Evolutionary conservation across 1,284 basidiomycete genomes (phyloP).

Genomic region (Fomitopsis schrenkii): DNA sequence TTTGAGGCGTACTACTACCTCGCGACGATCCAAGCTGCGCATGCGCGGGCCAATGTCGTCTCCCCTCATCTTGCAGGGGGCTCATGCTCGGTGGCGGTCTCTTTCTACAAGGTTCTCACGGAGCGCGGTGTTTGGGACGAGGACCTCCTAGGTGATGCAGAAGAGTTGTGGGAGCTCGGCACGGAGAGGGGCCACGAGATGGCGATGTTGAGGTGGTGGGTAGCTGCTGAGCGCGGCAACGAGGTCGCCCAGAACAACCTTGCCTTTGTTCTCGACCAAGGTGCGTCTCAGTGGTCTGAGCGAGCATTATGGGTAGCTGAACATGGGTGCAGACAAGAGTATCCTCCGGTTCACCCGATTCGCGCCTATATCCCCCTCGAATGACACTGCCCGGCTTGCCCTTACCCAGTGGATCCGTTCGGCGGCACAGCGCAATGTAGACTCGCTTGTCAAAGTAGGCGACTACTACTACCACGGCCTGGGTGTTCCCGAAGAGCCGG

Average conservation of each 20-base stretch:
- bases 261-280: slow-evolving; percentile 90
- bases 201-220: slow-evolving; percentile 91
- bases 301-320: neutral
- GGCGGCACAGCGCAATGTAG: slow-evolving; percentile 90
- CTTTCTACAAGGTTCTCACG: slow-evolving; percentile 85
- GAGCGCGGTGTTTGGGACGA: slow-evolving; percentile 89
- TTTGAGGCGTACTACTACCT: slow-evolving; percentile 94
- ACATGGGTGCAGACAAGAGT: slow-evolving; percentile 57
- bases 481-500: slow-evolving; percentile 64
- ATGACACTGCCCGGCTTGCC: slow-evolving; percentile 77
- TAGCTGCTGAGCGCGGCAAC: slow-evolving; percentile 88
- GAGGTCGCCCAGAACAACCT: slow-evolving; percentile 96
- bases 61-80: slow-evolving; percentile 50
- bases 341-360: slow-evolving; percentile 67
- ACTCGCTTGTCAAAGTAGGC: slow-evolving; percentile 94
- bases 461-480: slow-evolving; percentile 94
- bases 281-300: slow-evolving; percentile 34
- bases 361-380: slow-evolving; percentile 64
- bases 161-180: slow-evolving; percentile 73
- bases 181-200: slow-evolving; percentile 65
- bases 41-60: slow-evolving; percentile 42
- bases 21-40: slow-evolving; percentile 69
- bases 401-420: slow-evolving; percentile 93
- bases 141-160: slow-evolving; percentile 80
- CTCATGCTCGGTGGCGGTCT: slow-evolving; percentile 82